Evolutionary conservation across 306 rosid species (phyloP).

Genomic region (Cicer pinnatifidum): DNA sequence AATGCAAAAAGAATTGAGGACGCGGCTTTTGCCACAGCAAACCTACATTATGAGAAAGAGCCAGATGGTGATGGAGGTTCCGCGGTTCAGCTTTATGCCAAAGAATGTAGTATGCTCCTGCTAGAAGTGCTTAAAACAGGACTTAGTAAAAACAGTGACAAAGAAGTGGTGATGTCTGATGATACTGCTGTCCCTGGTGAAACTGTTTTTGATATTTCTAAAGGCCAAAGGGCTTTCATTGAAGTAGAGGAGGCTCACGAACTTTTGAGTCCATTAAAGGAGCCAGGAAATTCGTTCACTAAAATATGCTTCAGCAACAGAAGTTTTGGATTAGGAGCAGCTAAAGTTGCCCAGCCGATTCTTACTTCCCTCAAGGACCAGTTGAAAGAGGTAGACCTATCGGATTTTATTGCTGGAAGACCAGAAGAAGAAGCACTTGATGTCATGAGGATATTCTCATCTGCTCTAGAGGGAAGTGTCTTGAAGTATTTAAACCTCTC

Average conservation of each 20-base stretch:
- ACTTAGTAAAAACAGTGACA: constrained; percentile 49
- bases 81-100: constrained; percentile 96
- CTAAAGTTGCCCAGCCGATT: constrained; percentile 71
- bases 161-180: constrained; percentile 48
- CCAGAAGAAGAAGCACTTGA: constrained; percentile 80
- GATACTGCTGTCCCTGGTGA: constrained; percentile 41
- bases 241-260: constrained; percentile 81
- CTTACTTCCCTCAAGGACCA: constrained; percentile 69
- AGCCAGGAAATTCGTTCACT: constrained; percentile 72
- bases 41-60: constrained; percentile 66
- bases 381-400: constrained; percentile 78
- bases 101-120: constrained; percentile 86
- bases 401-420: constrained; percentile 90
- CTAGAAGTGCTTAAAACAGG: constrained; percentile 80
- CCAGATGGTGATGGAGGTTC: constrained; percentile 98
- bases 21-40: constrained; percentile 73
- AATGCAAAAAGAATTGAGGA: constrained; percentile 83
- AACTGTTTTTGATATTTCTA: constrained; percentile 80
- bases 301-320: constrained; percentile 94
- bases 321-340: constrained; percentile 80
- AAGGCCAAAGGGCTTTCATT: constrained; percentile 71
- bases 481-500: constrained; percentile 80
- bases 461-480: constrained; percentile 69
- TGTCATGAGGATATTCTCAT: constrained; percentile 78
- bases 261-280: constrained; percentile 72